Base-by-base conservation (phyloP, 768 basidiomycete species). In the Peribolospora baueri region DNA sequence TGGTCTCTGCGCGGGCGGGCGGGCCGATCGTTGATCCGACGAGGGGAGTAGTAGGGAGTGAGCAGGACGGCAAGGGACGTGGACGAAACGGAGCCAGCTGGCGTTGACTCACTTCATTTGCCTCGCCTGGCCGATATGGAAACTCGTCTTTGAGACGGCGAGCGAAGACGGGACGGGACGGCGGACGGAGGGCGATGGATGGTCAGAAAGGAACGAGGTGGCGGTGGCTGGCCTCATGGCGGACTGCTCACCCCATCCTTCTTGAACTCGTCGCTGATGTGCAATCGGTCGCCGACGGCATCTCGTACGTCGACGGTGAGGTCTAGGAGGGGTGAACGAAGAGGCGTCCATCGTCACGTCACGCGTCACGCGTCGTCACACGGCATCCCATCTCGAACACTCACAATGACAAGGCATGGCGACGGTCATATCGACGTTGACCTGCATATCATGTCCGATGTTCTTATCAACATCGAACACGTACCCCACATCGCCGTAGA, bases 401-500 rank as follows among this genome's bases (percentile, higher is more conserved):
- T 68, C 67, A 91, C 88, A 85, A 68, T 74, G 72, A 69, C 90
- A 95, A 3, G 86, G 87, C 76, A 87, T 93, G 61, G 84, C 83
- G 43, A 95, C 82, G 37, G 83, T 77, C 70, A 95, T 68, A 69
- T 98, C 91, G 54, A 97, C 74, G 66, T 98, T 95, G 60, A 98
- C 72, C 60, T 78, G 76, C 72, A 98, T 71, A 53, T 72, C 78
- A 58, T 74, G 76, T 8, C 68, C 67, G 42, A 72, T 68, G 54
- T 75, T 73, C 41, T 68, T 68, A 64, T 95, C 90, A 52, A 98
- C 80, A 59, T 77, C 80, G 68, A 95, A 98, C 64, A 81, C 79
- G 61, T 80, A 80, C 64, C 84, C 82, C 5, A 84, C 81, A 76
- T 87, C 90, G 48, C 91, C 91, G 76, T 84, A 97, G 42, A 97